phyloP scores from a whole-genome alignment of 1,284 basidiomycete species.

The Irpex lacteus region DNA sequence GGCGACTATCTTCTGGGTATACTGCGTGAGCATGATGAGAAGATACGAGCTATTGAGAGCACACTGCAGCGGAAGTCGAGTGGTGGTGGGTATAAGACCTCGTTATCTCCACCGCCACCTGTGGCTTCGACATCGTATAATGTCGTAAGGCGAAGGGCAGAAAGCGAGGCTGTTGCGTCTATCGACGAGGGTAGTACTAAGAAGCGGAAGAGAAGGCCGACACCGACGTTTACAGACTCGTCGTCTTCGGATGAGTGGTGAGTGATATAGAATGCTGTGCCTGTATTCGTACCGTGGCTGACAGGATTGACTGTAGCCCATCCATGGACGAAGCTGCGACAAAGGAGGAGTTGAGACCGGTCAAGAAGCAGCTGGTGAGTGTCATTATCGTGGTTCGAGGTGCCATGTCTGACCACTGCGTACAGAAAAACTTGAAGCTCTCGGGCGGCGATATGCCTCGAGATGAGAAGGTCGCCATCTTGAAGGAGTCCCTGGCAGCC shows the following conservation, averaged over 20 bases:
- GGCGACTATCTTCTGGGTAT: conserved; percentile 93
- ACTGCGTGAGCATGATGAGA: conserved; percentile 91
- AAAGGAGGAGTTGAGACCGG: conserved; percentile 94
- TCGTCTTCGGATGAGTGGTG: conserved; percentile 87
- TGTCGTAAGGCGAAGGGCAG: conserved; percentile 67
- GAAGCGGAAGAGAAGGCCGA: conserved; percentile 84
- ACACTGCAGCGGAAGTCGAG: conserved; percentile 64
- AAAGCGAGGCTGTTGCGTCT: conserved; percentile 78
- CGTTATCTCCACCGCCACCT: conserved; percentile 71
- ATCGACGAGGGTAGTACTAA: conserved; percentile 66
- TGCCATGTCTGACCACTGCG: background rate
- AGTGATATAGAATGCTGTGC: conserved; percentile 27
- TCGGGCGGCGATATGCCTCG: conserved; percentile 91
- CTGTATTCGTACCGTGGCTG: background rate
- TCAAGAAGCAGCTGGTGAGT: conserved; percentile 92
- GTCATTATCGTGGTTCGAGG: background rate
- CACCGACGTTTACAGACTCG: conserved; percentile 90
- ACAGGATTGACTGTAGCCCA: conserved; percentile 45
- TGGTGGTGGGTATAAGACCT: conserved; percentile 45
- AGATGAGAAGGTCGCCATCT: conserved; percentile 92
- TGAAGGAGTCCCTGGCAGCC: conserved; percentile 93
- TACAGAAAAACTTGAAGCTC: conserved; percentile 88
- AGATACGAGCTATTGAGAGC: conserved; percentile 80
- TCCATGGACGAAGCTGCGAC: conserved; percentile 96
- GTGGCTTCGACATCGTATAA: conserved; percentile 63